Evolutionary conservation across 352 stramenopile species (phyloP), one percentile per base, ranked within the genome.

Genomic region (Phytophthora tentaculata): DNA sequence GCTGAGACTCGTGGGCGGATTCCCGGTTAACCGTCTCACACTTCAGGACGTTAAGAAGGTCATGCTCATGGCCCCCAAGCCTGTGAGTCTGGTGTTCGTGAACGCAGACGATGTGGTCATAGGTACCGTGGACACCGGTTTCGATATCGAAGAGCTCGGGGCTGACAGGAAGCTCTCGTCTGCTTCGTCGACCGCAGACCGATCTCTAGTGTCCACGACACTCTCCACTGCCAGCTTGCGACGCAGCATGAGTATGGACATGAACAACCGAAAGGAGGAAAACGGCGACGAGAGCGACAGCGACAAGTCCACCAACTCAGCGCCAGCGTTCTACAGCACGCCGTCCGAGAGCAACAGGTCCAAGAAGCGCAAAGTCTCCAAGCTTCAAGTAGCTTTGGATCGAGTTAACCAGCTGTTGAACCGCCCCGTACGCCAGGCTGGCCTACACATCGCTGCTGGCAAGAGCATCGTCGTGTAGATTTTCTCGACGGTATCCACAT

Each of bases 1-100:
- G 63, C 75, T 94, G 22, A 88, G 84, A 67, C 84, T 92, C 52
- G 84, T 94, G 12, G 80, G 83, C 24, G 85, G 85, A 19, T 92
- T 94, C 64, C 84, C 85, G 2, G 81, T 94, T 14, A 76, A 83
- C 66, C 80, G 84, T 17, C 73, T 94, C 43, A 92, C 81, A 45
- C 73, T 91, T 9, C 60, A 71, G 37, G 85, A 90, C 55, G 80
- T 94, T 17, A 94, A 94, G 71, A 90, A 91, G 64, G 74, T 94
- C 49, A 91, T 94, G 81, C 72, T 91, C 16, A 57, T 76, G 59
- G 84, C 84, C 5, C 82, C 83, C 26, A 91, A 92, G 63, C 85
- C 85, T 29, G 81, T 94, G 69, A 91, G 83, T 49, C 80, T 94
- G 50, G 83, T 94, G 54, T 94, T 94, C 64, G 56, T 91, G n/a